Base-by-base conservation (phyloP, 2,329 filamentous ascomycete genomes). In the Cytospora leucostoma region DNA sequence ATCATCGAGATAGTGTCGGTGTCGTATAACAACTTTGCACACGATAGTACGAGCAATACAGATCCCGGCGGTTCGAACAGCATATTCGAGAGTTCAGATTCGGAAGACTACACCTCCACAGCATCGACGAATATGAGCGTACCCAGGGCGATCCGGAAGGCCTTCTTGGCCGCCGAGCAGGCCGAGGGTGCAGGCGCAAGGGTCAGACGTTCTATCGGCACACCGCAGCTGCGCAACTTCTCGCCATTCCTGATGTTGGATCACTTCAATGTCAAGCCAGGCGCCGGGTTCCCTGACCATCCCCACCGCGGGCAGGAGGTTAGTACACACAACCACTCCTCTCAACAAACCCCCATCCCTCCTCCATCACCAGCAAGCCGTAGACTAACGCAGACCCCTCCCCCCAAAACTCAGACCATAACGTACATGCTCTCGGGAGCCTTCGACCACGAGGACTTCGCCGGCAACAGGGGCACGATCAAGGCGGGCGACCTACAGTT, bases 211-310 rank as follows among this genome's bases (percentile, higher is more conserved):
- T 93, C 91, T 50, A 91, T 98, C 68, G 94, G 94, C 69, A 96
- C 92, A 1, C 84, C 90, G 6, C 84, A 90, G 68, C 83, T 98
- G 27, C 87, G 88, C 72, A 92, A 96, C 80, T 89, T 98, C 76
- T 91, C 88, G 15, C 95, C 94, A 0, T 97, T 98, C 78, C 83
- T 97, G 52, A 97, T 98, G 93, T 90, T 97, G 54, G 94, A 98
- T 74, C 91, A 97, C 79, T 97, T 97, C 80, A 85, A 82, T 61
- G 86, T 95, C 70, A 84, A 86, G 59, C 87, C 88, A 1, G 92
- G 91, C 64, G 90, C 93, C 11, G 93, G 93, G 0, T 97, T 97
- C 74, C 93, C 93, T 0, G 93, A 97, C 74, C 93, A 97, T n/a
- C 64, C 64, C 1, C 64, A 65, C 40, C 61, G 64, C 7, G 64